Evolutionary conservation across 345 rosid genomes (phyloP), one percentile per base, ranked within the genome.

Genomic region (Gynandropsis gynandra): DNA sequence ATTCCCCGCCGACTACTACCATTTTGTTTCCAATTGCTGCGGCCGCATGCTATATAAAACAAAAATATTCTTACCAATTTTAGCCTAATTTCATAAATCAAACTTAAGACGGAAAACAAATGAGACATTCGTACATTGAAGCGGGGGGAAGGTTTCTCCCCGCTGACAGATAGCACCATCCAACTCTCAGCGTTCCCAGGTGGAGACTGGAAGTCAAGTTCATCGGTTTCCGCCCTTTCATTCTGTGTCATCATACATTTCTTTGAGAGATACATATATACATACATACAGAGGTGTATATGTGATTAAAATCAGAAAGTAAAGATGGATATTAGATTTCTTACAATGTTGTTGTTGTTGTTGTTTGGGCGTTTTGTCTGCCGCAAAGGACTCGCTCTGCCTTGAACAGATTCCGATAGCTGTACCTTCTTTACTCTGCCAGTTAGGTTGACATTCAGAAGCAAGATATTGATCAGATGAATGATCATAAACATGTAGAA

Each of bases 1-100:
- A 78, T 72, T 92, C 98, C 15, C 98, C 98, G 51, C 98, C 97
- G 57, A 85, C 90, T 39, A 85, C 90, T 38, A 92, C 75, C 98
- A 92, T 85, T 74, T 82, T 92, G 79, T 85, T 87, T 57, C 83
- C 98, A 60, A 87, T 75, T 16, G 85, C 77, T 13, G 95, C 80
- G 0, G 98, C 90, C 0, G 97, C 95, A 67, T 92, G 98, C 95
- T 92, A 60, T 68, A 75, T 65, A 46, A 17, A 29, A 47, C 39
- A 45, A 43, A 18, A 40, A 15, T n/a, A n/a, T n/a, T n/a, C n/a
- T n/a, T n/a, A n/a, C n/a, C n/a, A n/a, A n/a, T n/a, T n/a, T n/a
- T n/a, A n/a, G n/a, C n/a, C n/a, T n/a, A n/a, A n/a, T n/a, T n/a
- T n/a, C n/a, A n/a, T n/a, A n/a, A n/a, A 53, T 7, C 50, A 13